Conservation (phyloP, 2,329 filamentous ascomycete species). For the Aspergillus calidoustus region DNA sequence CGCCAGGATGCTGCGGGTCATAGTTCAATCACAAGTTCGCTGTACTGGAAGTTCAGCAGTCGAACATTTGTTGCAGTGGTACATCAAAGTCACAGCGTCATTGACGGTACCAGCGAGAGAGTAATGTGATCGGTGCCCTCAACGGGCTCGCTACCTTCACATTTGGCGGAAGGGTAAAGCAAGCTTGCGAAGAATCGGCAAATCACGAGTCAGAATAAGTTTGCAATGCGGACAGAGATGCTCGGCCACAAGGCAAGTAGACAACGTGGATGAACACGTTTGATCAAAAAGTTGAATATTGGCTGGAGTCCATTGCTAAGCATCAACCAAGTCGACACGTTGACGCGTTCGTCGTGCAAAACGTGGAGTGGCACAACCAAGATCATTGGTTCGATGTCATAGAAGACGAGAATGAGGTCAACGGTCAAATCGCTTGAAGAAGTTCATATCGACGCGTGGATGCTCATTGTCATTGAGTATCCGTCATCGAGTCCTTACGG, state of each 20-base stretch:
- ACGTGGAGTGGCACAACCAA: not conserved
- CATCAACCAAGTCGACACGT: too few relatives aligned
- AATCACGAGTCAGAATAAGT: not conserved
- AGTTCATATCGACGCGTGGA: not conserved
- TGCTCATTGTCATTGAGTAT: not conserved
- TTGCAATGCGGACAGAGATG: not conserved
- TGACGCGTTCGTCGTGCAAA: too few relatives aligned
- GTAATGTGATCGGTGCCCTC: not conserved
- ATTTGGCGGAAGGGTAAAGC: not conserved
- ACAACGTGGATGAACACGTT: not conserved
- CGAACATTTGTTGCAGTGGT: too few relatives aligned
- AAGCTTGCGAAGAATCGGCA: not conserved
- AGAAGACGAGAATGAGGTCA: not conserved
- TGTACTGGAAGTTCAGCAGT: too few relatives aligned
- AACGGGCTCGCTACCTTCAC: not conserved
- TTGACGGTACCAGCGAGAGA: not conserved
- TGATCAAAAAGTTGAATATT: not conserved
- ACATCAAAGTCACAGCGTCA: not conserved
- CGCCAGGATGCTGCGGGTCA: not conserved
- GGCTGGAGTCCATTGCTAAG: not conserved
- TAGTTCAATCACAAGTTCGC: not conserved
- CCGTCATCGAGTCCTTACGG: not conserved
- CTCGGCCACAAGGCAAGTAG: not conserved
- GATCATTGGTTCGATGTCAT: not conserved
- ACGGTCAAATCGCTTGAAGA: not conserved